Evolutionary conservation across 495 filamentous ascomycete genomes (phyloP).

Genomic region (Aspergillus nidulans): DNA sequence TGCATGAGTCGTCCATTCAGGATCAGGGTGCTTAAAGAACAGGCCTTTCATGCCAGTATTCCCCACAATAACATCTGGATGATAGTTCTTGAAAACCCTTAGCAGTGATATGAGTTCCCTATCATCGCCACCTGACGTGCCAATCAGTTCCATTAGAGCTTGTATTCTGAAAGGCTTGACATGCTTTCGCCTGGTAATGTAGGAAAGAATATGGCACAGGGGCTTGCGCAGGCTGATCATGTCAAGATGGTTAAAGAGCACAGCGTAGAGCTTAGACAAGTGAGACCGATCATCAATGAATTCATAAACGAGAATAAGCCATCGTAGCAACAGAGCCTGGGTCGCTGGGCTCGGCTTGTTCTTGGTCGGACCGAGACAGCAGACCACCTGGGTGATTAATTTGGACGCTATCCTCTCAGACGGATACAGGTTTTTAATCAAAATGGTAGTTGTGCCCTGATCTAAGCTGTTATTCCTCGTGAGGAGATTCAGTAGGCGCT

Average conservation of each 20-base stretch:
- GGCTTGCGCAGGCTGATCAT: slow-evolving; percentile 56
- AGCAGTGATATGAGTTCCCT: slow-evolving; percentile 74
- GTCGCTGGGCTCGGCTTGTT: slow-evolving; percentile 69
- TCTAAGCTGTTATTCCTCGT: slow-evolving; percentile 65
- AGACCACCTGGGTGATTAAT: slow-evolving; percentile 62
- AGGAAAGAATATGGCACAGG: slow-evolving; percentile 77
- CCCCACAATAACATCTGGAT: slow-evolving; percentile 81
- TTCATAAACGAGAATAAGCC: slow-evolving; percentile 77
- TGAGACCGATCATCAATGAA: slow-evolving; percentile 60
- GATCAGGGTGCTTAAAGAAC: slow-evolving; percentile 65
- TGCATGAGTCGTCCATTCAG: slow-evolving; percentile 69
- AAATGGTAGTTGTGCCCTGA: slow-evolving; percentile 60
- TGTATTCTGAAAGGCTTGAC: slow-evolving; percentile 84
- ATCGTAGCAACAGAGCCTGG: slow-evolving; percentile 67
- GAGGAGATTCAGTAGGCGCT: slow-evolving; percentile 61
- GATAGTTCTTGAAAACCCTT: slow-evolving; percentile 81
- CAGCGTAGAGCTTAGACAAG: slow-evolving; percentile 67
- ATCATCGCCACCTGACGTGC: slow-evolving; percentile 52
- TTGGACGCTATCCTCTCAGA: slow-evolving; percentile 55
- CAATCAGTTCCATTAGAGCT: slow-evolving; percentile 58
- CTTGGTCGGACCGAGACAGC: slow-evolving; percentile 71
- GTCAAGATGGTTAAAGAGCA: slow-evolving; percentile 80
- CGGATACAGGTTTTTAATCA: slow-evolving; percentile 76
- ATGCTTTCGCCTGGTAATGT: slow-evolving; percentile 81
- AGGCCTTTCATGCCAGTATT: slow-evolving; percentile 41